Percentiles rank a stretch among this genome's conserved stretches.
phyloP scores from a whole-genome alignment of 768 basidiomycete genomes.

The Leccinum imitatum region DNA sequence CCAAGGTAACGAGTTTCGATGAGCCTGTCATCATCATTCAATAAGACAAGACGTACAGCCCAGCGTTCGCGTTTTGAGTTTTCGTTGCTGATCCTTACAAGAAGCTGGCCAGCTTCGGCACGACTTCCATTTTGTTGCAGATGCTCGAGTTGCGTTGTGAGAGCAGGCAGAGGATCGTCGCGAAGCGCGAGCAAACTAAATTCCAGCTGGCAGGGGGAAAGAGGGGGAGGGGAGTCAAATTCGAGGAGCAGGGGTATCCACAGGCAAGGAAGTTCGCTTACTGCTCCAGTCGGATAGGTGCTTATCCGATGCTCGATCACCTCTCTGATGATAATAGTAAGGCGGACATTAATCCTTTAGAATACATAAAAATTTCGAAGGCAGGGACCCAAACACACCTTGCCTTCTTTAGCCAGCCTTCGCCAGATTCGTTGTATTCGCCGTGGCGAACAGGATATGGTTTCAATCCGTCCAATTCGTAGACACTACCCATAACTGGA shows the following conservation, averaged over 20 bases:
- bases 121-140: conserved; percentile 44
- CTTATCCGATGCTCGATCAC: conserved; percentile 87
- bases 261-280: conserved; percentile 40
- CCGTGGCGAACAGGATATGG: conserved; percentile 78
- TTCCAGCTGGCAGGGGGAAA: conserved; percentile 57
- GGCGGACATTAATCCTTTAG: conserved; percentile 20
- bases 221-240: conserved; percentile 1
- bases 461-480: conserved; percentile 93
- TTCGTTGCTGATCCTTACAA: conserved; percentile 61
- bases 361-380: conserved; percentile 7
- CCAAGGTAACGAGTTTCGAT: conserved; percentile 4
- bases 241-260: conserved; percentile 2
- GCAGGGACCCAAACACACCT: conserved; percentile 42
- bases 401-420: conserved; percentile 84
- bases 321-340: conserved; percentile 44
- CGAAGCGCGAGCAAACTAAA: conserved; percentile 90
- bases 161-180: conserved; percentile 71
- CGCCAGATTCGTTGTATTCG: conserved; percentile 59
- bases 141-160: conserved; percentile 58
- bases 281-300: conserved; percentile 86
- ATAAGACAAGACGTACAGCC: conserved; percentile 56
- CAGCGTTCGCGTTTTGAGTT: conserved; percentile 75
- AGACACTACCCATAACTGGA: conserved; percentile 78
- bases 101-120: conserved; percentile 49
- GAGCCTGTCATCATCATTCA: not conserved